Evolutionary conservation across 257 asterid genomes (phyloP).

Genomic region (Echium plantagineum): DNA sequence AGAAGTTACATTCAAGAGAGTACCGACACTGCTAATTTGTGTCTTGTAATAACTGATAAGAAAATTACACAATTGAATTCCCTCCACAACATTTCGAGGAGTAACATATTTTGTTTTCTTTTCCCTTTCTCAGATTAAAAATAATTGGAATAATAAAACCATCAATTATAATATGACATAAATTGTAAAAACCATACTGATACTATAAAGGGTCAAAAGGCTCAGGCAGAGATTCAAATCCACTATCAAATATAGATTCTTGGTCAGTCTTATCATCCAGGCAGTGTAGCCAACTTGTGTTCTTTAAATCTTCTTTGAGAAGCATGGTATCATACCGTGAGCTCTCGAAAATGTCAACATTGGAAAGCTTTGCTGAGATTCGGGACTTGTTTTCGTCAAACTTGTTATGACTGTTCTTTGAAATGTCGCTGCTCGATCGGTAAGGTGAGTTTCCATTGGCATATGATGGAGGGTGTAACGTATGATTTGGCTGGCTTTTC

Average conservation of each 20-base stretch:
- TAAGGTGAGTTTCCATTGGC: conserved; percentile 27
- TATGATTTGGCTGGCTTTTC: conserved; percentile 36
- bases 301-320: conserved; percentile 76
- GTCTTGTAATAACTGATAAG: background rate
- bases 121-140: background rate
- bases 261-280: conserved; percentile 70
- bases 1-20: too few relatives aligned
- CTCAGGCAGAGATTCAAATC: conserved; percentile 84
- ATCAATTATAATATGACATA: conserved; percentile 14
- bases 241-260: conserved; percentile 69
- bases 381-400: conserved; percentile 48
- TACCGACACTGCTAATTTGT: too few relatives aligned
- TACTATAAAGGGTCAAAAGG: conserved; percentile 66
- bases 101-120: background rate
- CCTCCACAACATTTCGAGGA: background rate
- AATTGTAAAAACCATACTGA: conserved; percentile 4
- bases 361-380: conserved; percentile 43
- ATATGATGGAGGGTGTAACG: conserved; percentile 24
- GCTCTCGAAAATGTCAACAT: conserved; percentile 69
- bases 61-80: background rate
- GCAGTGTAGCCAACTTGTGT: conserved; percentile 80
- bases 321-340: conserved; percentile 66
- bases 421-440: conserved; percentile 21
- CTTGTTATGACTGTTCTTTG: conserved; percentile 51
- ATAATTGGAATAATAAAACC: background rate